Conservation (phyloP, 2,329 filamentous ascomycete genomes). For the Juglanconis juglandina region DNA sequence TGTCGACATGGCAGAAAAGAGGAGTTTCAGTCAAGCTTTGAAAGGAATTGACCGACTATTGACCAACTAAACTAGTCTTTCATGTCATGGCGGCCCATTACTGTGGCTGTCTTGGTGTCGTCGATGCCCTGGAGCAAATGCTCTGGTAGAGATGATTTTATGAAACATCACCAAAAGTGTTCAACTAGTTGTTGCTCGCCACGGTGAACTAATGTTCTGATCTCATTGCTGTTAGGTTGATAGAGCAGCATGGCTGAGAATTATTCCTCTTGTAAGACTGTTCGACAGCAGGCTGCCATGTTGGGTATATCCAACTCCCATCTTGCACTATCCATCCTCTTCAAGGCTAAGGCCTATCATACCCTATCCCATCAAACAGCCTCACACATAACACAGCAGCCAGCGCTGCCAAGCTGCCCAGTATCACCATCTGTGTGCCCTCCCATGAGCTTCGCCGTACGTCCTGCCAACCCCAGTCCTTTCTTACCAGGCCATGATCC, state of each 20-base stretch:
- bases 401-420: constrained; percentile 28
- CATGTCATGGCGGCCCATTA: neutral
- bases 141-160: neutral
- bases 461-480: constrained; percentile 20
- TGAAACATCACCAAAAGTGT: too few relatives aligned
- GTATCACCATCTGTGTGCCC: constrained; percentile 29
- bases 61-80: neutral
- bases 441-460: constrained; percentile 25
- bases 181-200: neutral
- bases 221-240: too few relatives aligned
- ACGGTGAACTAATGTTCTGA: too few relatives aligned
- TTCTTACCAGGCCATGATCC: neutral
- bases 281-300: neutral
- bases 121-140: neutral
- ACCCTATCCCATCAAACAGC: constrained; percentile 21
- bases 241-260: neutral
- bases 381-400: constrained; percentile 30
- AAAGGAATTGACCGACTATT: neutral
- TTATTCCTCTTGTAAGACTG: neutral
- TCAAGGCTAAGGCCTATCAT: neutral
- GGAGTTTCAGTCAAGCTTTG: neutral
- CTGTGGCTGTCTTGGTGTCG: neutral
- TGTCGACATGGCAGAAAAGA: neutral
- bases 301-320: neutral
- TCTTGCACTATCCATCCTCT: too few relatives aligned